phyloP scores from a whole-genome alignment of 2,329 filamentous ascomycete genomes.

The Xylaria sp. region DNA sequence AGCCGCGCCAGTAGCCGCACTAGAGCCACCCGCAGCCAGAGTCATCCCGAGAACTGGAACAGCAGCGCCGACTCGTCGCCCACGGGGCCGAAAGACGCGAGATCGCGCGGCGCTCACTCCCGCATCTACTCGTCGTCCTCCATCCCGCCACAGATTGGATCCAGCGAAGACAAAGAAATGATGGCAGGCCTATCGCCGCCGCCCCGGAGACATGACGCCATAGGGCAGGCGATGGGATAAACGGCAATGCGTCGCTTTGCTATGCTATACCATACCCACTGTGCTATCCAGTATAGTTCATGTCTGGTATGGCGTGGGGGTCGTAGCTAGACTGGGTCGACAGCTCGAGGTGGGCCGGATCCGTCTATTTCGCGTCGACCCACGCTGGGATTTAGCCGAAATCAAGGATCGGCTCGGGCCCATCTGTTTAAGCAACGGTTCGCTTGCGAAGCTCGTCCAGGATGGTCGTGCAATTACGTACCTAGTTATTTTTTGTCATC shows the following conservation, averaged over 20 bases:
- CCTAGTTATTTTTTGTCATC: neutral
- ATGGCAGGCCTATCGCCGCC: slow-evolving; percentile 56
- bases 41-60: slow-evolving; percentile 50
- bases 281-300: no score
- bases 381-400: neutral
- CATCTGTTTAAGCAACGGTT: neutral
- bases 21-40: slow-evolving; percentile 54
- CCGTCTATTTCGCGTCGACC: slow-evolving; percentile 4
- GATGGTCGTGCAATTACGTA: no score
- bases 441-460: slow-evolving; percentile 12
- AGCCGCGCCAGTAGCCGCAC: slow-evolving; percentile 42
- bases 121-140: slow-evolving; percentile 52
- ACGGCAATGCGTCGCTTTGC: slow-evolving; percentile 8
- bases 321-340: slow-evolving; percentile 17
- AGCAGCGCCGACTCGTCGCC: slow-evolving; percentile 44
- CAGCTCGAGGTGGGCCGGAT: slow-evolving; percentile 20
- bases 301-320: neutral
- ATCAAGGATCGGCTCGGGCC: neutral
- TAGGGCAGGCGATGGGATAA: slow-evolving; percentile 61
- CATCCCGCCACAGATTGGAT: slow-evolving; percentile 50
- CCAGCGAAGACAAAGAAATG: slow-evolving; percentile 50
- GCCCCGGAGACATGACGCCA: slow-evolving; percentile 52
- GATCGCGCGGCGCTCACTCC: slow-evolving; percentile 40
- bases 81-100: slow-evolving; percentile 38
- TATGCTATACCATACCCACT: neutral